Percentiles rank a stretch among this genome's conserved stretches.
Evolutionary conservation across 176 grass and related monocot genomes (phyloP).

Genomic region (Carex cristatella): DNA sequence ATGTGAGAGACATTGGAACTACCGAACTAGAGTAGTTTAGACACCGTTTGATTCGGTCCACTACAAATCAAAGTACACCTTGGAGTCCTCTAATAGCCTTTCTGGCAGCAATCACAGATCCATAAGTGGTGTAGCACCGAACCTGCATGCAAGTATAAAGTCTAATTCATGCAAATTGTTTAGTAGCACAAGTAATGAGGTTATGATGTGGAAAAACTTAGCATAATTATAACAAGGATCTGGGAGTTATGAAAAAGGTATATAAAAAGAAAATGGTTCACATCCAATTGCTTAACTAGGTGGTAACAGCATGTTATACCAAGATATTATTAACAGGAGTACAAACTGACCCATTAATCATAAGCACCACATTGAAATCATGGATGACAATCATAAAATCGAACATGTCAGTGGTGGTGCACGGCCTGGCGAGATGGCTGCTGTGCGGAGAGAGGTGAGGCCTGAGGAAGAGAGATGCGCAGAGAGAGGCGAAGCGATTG

Average conservation of each 20-base stretch:
- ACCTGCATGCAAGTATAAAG: slow-evolving; percentile 1
- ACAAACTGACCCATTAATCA: slow-evolving; percentile 47
- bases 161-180: neutral
- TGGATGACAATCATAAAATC: no score
- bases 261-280: neutral
- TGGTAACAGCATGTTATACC: neutral
- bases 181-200: neutral
- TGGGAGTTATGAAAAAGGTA: neutral
- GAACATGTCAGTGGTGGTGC: no score
- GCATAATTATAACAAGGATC: neutral
- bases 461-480: no score
- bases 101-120: slow-evolving; percentile 43
- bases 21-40: no score
- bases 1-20: no score
- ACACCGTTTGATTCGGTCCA: slow-evolving; percentile 28
- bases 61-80: slow-evolving; percentile 31
- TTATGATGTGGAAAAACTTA: neutral
- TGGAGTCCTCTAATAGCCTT: slow-evolving; percentile 39
- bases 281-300: neutral
- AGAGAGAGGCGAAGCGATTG: no score
- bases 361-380: slow-evolving; percentile 44
- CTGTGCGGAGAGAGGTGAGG: no score
- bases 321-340: neutral
- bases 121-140: slow-evolving; percentile 46
- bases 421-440: no score